phyloP scores from a whole-genome alignment of 1,139 yeast species.

The Casaregolazyma suthepensis region DNA sequence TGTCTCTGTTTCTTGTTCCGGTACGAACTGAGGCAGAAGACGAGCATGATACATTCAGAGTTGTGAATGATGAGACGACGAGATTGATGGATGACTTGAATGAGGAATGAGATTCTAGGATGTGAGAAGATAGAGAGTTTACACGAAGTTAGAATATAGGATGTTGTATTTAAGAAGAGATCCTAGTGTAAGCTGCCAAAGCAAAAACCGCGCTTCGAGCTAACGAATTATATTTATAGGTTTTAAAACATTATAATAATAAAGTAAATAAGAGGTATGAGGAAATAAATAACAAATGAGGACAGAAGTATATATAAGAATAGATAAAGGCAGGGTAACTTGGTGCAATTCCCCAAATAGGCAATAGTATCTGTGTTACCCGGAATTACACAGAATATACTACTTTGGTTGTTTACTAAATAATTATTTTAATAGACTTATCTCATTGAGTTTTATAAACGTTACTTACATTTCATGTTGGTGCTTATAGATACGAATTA shows the following conservation, averaged over 20 bases:
- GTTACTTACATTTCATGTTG: too few relatives aligned
- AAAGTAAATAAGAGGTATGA: background rate
- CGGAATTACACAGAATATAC: background rate
- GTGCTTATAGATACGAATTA: too few relatives aligned
- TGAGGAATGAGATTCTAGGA: background rate
- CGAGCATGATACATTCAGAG: background rate
- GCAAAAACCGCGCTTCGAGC: too few relatives aligned
- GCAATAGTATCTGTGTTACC: background rate
- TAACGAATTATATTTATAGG: too few relatives aligned
- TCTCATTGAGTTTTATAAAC: too few relatives aligned
- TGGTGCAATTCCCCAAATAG: background rate
- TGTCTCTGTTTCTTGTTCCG: conserved; percentile 8
- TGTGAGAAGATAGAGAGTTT: too few relatives aligned
- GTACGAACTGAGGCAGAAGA: background rate
- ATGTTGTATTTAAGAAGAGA: too few relatives aligned
- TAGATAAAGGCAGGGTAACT: background rate
- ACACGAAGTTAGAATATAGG: background rate
- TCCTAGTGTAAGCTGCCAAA: too few relatives aligned
- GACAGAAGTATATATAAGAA: background rate
- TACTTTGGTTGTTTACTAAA: too few relatives aligned
- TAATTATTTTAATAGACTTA: too few relatives aligned
- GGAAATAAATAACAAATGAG: too few relatives aligned
- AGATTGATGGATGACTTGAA: background rate
- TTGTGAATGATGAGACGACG: background rate
- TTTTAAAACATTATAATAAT: too few relatives aligned